Conservation (phyloP, 2,329 filamentous ascomycete species). For the Phialophora expanda region DNA sequence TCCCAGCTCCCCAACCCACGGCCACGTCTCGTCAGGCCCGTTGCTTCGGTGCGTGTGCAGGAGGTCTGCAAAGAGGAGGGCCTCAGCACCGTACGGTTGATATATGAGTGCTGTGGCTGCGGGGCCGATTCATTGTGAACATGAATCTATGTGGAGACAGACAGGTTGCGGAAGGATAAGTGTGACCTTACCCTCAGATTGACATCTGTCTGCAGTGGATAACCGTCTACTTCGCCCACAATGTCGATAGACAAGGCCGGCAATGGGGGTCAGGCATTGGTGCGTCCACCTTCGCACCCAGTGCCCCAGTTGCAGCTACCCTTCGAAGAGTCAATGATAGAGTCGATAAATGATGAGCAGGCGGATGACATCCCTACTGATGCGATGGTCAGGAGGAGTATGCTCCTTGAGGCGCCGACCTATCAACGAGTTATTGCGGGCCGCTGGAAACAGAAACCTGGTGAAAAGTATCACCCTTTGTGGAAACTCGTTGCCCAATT, state of each 20-base stretch:
- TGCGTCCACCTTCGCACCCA: slow-evolving; percentile 46
- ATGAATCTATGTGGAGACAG: slow-evolving; percentile 13
- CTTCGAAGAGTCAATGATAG: slow-evolving; percentile 54
- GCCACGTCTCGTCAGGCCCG: background rate
- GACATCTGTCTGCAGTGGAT: slow-evolving; percentile 14
- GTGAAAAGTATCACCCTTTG: slow-evolving; percentile 82
- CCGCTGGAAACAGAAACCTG: slow-evolving; percentile 75
- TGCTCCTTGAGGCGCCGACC: slow-evolving; percentile 69
- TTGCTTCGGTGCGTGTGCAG: background rate
- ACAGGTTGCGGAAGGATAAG: slow-evolving; percentile 14
- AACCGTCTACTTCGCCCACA: slow-evolving; percentile 1
- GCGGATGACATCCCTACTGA: slow-evolving; percentile 47
- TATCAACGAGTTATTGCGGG: slow-evolving; percentile 74
- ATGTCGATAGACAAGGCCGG: slow-evolving; percentile 32
- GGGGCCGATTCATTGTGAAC: slow-evolving; percentile 5
- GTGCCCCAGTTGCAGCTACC: slow-evolving; percentile 52
- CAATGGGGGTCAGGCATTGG: slow-evolving; percentile 23
- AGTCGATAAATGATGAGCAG: slow-evolving; percentile 42
- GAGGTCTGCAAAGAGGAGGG: slow-evolving; percentile 5
- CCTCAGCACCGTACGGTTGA: background rate
- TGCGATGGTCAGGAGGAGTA: slow-evolving; percentile 61
- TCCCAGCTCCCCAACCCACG: background rate
- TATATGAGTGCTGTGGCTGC: slow-evolving; percentile 2
- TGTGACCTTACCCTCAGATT: background rate
- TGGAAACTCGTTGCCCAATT: slow-evolving; percentile 92